Evolutionary conservation across 441 rosid species (phyloP), one percentile per base, ranked within the genome.

Genomic region (Croton laevigatus): DNA sequence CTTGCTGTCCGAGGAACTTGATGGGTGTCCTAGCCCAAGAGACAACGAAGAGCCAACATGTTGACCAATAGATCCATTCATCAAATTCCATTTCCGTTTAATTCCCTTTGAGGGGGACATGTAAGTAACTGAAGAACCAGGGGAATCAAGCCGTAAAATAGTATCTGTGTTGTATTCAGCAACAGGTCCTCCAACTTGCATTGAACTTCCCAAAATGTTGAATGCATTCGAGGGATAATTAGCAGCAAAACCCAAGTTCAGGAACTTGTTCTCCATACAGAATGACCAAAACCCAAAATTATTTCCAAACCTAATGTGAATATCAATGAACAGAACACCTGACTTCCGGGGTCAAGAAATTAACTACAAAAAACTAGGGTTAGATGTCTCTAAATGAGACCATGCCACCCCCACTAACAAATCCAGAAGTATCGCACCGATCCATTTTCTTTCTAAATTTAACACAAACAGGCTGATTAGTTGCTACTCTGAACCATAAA

Each of bases 1-100:
- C 81, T 90, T 90, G 81, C 96, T 90, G 76, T 92, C 97, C 4
- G 99, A 89, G 68, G 99, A 94, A 81, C 98, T 90, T 8, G 94
- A 68, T 11, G 93, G 76, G 59, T 77, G 82, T 59, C 96, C 92
- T 19, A 94, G 81, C 75, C 94, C 91, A 68, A 94, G 96, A 58
- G 87, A 88, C 68, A 94, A 80, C 45, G 86, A 84, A 55, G 97
- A 88, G 72, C 90, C 93, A 81, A 79, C 81, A 80, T 82, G 78
- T 62, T 63, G 81, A 68, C 66, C 80, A 69, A 75, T 36, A 13
- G 86, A 72, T 68, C 84, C 81, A 69, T 78, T 81, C 36, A 94
- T 74, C 70, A 85, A 75, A 79, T 70, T 83, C 97, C 91, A 78
- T 77, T 90, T 94, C 76, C 98, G 87, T 77, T 94, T 94, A 71